These are phyloP conservation scores for Schizosaccharomyces japonicus DNA, from an alignment of 805 yeast species.

Conservation along the genomic window DNA sequence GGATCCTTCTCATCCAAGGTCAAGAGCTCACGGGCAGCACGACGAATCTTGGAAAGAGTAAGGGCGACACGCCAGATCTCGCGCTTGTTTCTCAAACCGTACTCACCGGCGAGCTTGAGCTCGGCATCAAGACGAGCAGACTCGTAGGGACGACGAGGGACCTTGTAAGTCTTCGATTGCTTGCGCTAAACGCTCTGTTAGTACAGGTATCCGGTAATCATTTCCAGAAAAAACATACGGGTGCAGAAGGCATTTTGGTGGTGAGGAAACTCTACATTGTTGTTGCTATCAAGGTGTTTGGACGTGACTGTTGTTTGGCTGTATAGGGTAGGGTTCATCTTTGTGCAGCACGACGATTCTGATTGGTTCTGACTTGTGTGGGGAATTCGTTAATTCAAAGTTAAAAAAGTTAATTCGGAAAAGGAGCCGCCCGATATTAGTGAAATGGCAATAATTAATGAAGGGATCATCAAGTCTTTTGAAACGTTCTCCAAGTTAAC, in stretches of 20 bases:
- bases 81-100: conserved; percentile 98
- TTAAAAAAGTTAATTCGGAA: too few species aligned
- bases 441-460: too few species aligned
- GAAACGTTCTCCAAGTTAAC: too few species aligned
- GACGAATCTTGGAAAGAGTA: conserved; percentile 97
- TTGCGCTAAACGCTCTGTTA: conserved; percentile 42
- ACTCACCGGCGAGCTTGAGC: conserved; percentile 98
- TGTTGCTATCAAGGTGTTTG: background rate
- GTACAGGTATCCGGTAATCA: background rate
- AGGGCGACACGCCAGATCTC: conserved; percentile 98
- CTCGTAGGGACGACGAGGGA: conserved; percentile 82
- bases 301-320: background rate
- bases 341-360: too few species aligned
- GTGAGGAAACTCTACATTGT: background rate
- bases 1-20: conserved; percentile 99
- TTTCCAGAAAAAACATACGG: background rate
- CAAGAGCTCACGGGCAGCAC: conserved; percentile 99
- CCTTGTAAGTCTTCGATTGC: conserved; percentile 97
- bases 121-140: conserved; percentile 82
- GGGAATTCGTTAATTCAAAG: too few species aligned
- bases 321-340: background rate
- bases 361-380: too few species aligned
- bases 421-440: too few species aligned
- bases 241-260: conserved; percentile 4
- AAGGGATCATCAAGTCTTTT: too few species aligned